Conservation (phyloP, 148 eudicot genomes). For the Camellia lanceoleosa region DNA sequence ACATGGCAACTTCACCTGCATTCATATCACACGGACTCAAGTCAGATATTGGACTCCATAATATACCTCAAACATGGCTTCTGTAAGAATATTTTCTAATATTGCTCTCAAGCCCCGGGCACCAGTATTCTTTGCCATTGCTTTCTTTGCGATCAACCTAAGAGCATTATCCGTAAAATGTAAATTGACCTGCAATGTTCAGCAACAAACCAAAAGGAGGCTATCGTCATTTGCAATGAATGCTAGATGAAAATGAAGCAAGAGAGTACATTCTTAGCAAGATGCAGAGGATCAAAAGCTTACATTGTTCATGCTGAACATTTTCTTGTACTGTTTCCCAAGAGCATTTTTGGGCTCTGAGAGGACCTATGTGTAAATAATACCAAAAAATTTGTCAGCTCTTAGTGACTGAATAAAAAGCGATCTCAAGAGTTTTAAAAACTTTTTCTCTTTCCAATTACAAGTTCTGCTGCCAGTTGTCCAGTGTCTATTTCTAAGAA, state of each 20-base stretch:
- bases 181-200: conserved; percentile 42
- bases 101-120: conserved; percentile 69
- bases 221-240: background rate
- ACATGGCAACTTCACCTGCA: conserved; percentile 7
- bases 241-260: background rate
- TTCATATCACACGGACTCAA: background rate
- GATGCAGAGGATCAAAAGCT: conserved; percentile 14
- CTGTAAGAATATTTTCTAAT: conserved; percentile 51
- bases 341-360: conserved; percentile 69
- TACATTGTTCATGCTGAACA: conserved; percentile 65
- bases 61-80: conserved; percentile 68
- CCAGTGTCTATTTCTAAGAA: background rate
- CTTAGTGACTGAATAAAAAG: background rate
- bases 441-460: background rate
- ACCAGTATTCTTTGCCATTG: conserved; percentile 60
- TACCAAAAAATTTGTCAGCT: background rate
- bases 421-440: background rate
- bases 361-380: conserved; percentile 39
- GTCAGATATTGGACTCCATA: background rate
- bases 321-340: conserved; percentile 61
- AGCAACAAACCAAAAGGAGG: background rate
- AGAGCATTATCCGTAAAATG: conserved; percentile 53
- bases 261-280: background rate
- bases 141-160: conserved; percentile 56
- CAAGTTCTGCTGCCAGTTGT: background rate